Evolutionary conservation across 345 rosid species (phyloP), one percentile per base, ranked within the genome.

Genomic region (Populus euphratica): DNA sequence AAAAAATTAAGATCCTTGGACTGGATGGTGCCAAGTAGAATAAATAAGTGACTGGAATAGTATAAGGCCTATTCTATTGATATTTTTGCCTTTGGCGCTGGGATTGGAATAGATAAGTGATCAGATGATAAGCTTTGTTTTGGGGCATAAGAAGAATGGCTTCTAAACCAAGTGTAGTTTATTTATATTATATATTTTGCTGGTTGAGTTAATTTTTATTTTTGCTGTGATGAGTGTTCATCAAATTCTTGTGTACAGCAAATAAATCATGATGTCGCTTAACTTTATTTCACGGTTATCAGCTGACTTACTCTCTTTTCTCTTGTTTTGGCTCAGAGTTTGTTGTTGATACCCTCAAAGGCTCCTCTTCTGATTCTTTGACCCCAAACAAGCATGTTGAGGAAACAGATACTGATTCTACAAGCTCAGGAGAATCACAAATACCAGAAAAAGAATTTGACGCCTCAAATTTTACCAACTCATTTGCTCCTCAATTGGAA

Each of bases 391-490:
- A 71, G 75, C 83, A 67, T 74, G 59, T 20, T 49, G 77, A 80
- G 81, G 87, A 81, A 79, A 56, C 43, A 27, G 5, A 33, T 64
- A 66, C 73, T 69, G 36, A 78, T 65, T 56, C 83, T 66, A 31
- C 50, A 14, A 65, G 49, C 6, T 76, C 74, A 73, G 79, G 84
- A 79, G 82, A 76, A n/a, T 54, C 63, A 23, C 35, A 44, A 67
- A 72, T 44, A 39, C 14, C 20, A 38, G 73, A 35, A 68, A 70
- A 78, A 68, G 36, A 18, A 71, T 68, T 43, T 33, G 83, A 71
- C 73, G 64, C 70, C 54, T 69, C 80, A 47, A 83, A 82, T 72
- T 78, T 75, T 73, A 78, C 80, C 56, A 43, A 79, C 25, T 27
- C 77, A 44, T 14, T 36, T 52, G 41, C 59, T 73, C 63, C 76